Evolutionary conservation across 1,139 yeast genomes (phyloP).

Genomic region (Lodderomyces theae): DNA sequence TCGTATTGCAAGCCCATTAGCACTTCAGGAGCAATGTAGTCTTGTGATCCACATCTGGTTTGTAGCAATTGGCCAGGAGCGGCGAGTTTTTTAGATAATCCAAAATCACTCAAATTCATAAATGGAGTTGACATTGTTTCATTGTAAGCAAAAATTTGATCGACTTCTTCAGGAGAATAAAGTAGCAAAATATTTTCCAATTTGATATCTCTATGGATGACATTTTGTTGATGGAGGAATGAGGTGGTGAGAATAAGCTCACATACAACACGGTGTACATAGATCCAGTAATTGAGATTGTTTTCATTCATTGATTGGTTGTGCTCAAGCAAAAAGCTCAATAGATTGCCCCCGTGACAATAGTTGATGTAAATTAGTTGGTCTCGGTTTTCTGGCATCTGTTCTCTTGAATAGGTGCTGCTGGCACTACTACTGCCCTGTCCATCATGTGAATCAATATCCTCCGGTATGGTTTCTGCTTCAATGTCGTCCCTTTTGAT

Average conservation of each 20-base stretch:
- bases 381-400: slow-evolving; percentile 19
- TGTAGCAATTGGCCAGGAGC: slow-evolving; percentile 60
- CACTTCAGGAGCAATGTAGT: slow-evolving; percentile 91
- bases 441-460: slow-evolving; percentile 14
- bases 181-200: slow-evolving; percentile 73
- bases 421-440: neutral
- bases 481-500: slow-evolving; percentile 24
- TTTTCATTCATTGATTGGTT: slow-evolving; percentile 17
- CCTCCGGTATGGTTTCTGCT: slow-evolving; percentile 9
- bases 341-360: slow-evolving; percentile 82
- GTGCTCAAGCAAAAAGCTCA: slow-evolving; percentile 53
- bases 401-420: neutral
- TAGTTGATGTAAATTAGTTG: slow-evolving; percentile 68
- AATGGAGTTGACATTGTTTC: slow-evolving; percentile 22
- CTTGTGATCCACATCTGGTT: slow-evolving; percentile 94
- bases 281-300: slow-evolving; percentile 32
- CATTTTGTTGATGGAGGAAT: slow-evolving; percentile 64
- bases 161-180: slow-evolving; percentile 18
- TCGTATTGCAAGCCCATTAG: slow-evolving; percentile 87
- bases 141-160: slow-evolving; percentile 8
- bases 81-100: slow-evolving; percentile 69
- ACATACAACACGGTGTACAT: slow-evolving; percentile 60
- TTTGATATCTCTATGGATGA: slow-evolving; percentile 87
- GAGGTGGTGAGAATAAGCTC: slow-evolving; percentile 68
- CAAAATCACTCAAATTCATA: slow-evolving; percentile 80